Evolutionary conservation across 176 grass and related monocot species (phyloP).

Genomic region (Oropetium thomaeum): DNA sequence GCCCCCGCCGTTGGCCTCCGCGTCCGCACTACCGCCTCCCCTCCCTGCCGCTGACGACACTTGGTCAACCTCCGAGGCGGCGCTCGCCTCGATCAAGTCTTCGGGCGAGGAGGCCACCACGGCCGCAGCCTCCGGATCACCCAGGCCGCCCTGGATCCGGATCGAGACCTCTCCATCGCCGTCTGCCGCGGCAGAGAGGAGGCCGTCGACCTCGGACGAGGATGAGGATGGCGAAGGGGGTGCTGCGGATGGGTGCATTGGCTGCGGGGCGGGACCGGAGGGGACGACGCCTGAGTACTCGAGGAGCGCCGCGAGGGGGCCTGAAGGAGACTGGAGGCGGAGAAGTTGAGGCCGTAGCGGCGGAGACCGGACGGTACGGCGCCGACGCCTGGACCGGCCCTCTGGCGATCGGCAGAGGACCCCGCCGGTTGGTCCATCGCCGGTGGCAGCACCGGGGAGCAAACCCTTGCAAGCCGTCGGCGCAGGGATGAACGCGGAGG

Average conservation of each 20-base stretch:
- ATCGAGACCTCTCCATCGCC: slow-evolving; percentile 82
- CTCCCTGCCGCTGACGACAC: slow-evolving; percentile 19
- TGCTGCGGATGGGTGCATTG: slow-evolving; percentile 19
- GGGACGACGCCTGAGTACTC: slow-evolving; percentile 92
- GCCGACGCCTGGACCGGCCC: slow-evolving; percentile 6
- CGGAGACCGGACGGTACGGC: slow-evolving; percentile 31
- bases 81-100: slow-evolving; percentile 32
- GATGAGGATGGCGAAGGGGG: slow-evolving; percentile 23
- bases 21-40: slow-evolving; percentile 25
- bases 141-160: slow-evolving; percentile 69
- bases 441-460: background rate
- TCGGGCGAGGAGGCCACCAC: slow-evolving; percentile 19
- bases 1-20: slow-evolving; percentile 40
- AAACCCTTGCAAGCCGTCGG: slow-evolving; percentile 24
- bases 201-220: slow-evolving; percentile 27
- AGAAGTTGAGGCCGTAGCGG: slow-evolving; percentile 75
- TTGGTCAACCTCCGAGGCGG: slow-evolving; percentile 38
- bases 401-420: slow-evolving; percentile 45
- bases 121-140: slow-evolving; percentile 44
- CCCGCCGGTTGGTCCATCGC: slow-evolving; percentile 51
- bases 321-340: slow-evolving; percentile 75
- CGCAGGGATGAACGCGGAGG: slow-evolving; percentile 15
- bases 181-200: slow-evolving; percentile 37
- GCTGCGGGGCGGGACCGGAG: slow-evolving; percentile 25
- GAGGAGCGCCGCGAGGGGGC: slow-evolving; percentile 74